Base-by-base conservation (phyloP, 1,284 basidiomycete genomes). In the Salmacisia buchloeana region DNA sequence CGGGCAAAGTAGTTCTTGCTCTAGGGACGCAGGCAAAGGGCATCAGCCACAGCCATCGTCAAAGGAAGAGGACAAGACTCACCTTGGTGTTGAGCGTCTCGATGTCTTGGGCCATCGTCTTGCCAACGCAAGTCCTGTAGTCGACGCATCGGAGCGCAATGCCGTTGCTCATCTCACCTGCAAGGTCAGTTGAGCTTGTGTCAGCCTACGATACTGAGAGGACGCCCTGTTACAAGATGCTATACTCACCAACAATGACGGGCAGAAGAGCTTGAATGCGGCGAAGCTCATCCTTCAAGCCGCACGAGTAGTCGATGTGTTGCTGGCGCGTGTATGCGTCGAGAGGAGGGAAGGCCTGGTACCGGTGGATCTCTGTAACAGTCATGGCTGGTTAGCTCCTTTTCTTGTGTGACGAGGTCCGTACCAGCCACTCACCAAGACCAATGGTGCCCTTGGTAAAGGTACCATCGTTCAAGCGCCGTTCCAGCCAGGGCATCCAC, bases 261-360 rank as follows among this genome's bases (percentile, higher is more conserved):
- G 83, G 63, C 83, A 81, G 13, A 83, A 69, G 78, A 81, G 23
- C 73, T 81, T 43, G 66, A 83, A 61, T 83, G 13, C 82, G 85
- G 62, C 81, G 83, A 41, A 77, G 13, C 38, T 38, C 9, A 12
- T 69, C 54, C 70, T 59, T 49, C n/a, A 62, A 64, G 1, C 63
- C 61, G 52, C 79, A 80, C 31, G 75, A 73, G 0, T 70, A 66
- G 29, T 69, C 68, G 12, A 80, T 65, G 60, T 78, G 79, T 45
- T 74, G 69, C 29, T 75, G 69, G n/a, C 72, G 63, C 2, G 67
- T 70, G 25, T 31, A 34, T 61, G 70, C 69, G 15, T 58, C 33
- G 27, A 52, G 33, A 2, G 69, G 60, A 3, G 64, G 64, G 62
- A 78, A 80, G 1, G 77, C 76, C 38, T 74, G 70, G 56, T 80